Base-by-base conservation (phyloP, 345 rosid species). In the Nephelium lappaceum region DNA sequence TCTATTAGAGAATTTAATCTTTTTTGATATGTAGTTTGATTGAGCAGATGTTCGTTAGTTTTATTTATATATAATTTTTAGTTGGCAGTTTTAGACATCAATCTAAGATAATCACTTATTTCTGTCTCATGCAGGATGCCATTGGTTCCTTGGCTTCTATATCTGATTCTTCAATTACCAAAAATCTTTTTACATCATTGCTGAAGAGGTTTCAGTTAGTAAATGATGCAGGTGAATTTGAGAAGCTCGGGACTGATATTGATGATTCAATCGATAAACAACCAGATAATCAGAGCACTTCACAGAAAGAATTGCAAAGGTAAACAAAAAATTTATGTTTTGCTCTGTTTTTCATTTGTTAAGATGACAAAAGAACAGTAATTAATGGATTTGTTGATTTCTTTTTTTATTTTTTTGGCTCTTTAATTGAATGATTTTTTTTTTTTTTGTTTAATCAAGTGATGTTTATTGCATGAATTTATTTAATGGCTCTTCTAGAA, bases 91-190 rank as follows among this genome's bases (percentile, higher is more conserved):
- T 16, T 53, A 53, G n/a, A 53, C n/a, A 53, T 53, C 58, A 16
- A 8, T 16, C n/a, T 53, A 49, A 49, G 55, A 49, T 49, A 21
- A 38, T 64, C 11, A 78, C 42, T 60, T 77, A 5, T 27, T 55
- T 77, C 18, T 67, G 43, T 81, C 72, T 74, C 63, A 73, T 81
- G 23, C 91, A 95, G 99, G 95, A 90, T 85, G 92, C 97, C 73
- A 82, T 93, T 73, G 88, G 90, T 80, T 93, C 92, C 90, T 80
- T 94, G 85, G 97, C 98, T 86, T 91, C 93, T 72, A 85, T 95
- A 24, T 73, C 87, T 16, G 93, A 93, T 84, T 91, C 94, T 76
- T 93, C 97, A 36, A 51, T 85, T 71, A 88, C 87, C 73, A 88
- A 89, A 87, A 88, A 78, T 51, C 88, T 88, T 82, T 86, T 94